phyloP scores from a whole-genome alignment of 2,329 filamentous ascomycete species.

The Cercospora sp. region DNA sequence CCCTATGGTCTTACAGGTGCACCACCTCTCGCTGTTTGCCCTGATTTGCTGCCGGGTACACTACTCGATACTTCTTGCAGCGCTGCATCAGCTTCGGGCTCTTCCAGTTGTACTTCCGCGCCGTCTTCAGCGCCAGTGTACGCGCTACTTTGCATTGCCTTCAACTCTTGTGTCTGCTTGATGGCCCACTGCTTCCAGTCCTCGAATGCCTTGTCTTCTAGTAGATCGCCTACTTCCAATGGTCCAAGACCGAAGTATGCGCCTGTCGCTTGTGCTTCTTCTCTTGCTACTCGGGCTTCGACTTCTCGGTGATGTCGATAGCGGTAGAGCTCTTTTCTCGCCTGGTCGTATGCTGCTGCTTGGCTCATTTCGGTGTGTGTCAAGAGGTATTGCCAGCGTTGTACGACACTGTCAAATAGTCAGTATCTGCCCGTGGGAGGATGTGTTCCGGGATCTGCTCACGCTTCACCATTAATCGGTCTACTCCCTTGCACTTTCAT shows the following conservation, averaged over 20 bases:
- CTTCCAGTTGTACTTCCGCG: conserved; percentile 35
- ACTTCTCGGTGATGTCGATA: conserved; percentile 81
- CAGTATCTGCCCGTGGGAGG: neutral
- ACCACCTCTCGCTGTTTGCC: conserved; percentile 43
- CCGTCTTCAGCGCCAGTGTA: conserved; percentile 43
- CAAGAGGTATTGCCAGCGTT: conserved; percentile 87
- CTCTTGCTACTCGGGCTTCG: conserved; percentile 75
- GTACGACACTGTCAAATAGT: conserved; percentile 69
- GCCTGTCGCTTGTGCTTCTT: conserved; percentile 83
- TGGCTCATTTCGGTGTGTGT: conserved; percentile 44
- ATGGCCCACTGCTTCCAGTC: conserved; percentile 81
- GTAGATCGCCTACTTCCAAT: conserved; percentile 73
- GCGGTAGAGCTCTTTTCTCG: conserved; percentile 86
- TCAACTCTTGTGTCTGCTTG: conserved; percentile 52
- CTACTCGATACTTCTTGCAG: conserved; percentile 40
- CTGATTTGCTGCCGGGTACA: conserved; percentile 38
- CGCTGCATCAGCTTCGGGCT: conserved; percentile 38
- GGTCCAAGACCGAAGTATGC: conserved; percentile 82
- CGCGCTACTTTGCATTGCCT: conserved; percentile 51
- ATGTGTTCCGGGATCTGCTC: conserved; percentile 1
- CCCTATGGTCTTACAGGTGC: conserved; percentile 41
- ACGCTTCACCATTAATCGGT: conserved; percentile 65
- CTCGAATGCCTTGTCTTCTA: conserved; percentile 80
- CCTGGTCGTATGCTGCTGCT: conserved; percentile 77
- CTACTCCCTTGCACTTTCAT: conserved; percentile 71